Conservation (phyloP, 805 yeast species). For the Teunomyces atbi region DNA sequence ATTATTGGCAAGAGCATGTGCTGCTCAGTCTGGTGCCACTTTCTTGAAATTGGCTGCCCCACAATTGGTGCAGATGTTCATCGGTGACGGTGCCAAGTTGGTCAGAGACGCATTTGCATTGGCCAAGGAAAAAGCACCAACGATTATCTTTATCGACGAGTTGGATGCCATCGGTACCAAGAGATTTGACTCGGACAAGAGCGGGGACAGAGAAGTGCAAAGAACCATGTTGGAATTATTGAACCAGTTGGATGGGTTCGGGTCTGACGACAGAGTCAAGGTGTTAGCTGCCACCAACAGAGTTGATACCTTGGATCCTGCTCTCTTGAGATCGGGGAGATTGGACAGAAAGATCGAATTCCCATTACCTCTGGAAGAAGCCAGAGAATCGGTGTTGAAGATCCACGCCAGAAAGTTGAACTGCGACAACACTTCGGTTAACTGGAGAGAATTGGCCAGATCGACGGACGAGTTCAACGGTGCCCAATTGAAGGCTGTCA, state of each 20-base stretch:
- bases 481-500: slow-evolving; percentile 97
- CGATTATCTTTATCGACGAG: slow-evolving; percentile 46
- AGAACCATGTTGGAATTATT: slow-evolving; percentile 50
- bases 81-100: slow-evolving; percentile 48
- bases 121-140: slow-evolving; percentile 48
- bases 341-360: slow-evolving; percentile 97
- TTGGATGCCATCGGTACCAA: slow-evolving; percentile 48
- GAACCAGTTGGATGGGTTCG: slow-evolving; percentile 81
- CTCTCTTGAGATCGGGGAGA: slow-evolving; percentile 96
- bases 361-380: slow-evolving; percentile 96
- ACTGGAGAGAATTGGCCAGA: slow-evolving; percentile 98
- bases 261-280: slow-evolving; percentile 94
- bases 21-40: slow-evolving; percentile 47
- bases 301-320: slow-evolving; percentile 99
- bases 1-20: slow-evolving; percentile 47
- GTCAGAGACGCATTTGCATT: slow-evolving; percentile 47
- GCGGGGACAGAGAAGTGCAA: slow-evolving; percentile 48
- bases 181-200: slow-evolving; percentile 45
- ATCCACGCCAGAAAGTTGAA: slow-evolving; percentile 98
- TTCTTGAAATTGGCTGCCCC: slow-evolving; percentile 47
- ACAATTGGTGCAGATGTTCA: slow-evolving; percentile 46
- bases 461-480: slow-evolving; percentile 99
- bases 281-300: slow-evolving; percentile 98
- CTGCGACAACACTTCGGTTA: slow-evolving; percentile 77
- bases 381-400: slow-evolving; percentile 93